Conservation (phyloP, 106 monocot species). For the Apostasia ramifera region DNA sequence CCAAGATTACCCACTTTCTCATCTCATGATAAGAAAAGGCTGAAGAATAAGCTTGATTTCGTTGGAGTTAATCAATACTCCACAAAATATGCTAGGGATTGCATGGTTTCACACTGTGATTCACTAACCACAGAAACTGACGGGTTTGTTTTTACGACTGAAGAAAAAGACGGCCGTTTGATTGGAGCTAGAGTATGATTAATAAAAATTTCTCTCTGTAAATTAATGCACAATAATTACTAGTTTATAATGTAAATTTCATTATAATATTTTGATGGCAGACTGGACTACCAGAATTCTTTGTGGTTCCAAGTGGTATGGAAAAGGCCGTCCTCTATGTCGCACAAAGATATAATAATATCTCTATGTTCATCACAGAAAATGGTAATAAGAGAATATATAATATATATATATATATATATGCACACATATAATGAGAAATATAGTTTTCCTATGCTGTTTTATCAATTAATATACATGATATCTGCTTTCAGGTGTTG, state of each 20-base stretch:
- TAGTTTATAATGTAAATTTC: no score
- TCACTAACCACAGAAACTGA: not conserved
- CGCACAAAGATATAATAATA: slow-evolving; percentile 41
- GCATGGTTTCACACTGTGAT: slow-evolving; percentile 28
- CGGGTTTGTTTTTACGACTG: slow-evolving; percentile 12
- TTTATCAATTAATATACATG: not conserved
- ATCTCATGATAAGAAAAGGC: slow-evolving; percentile 10
- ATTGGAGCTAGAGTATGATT: slow-evolving; percentile 34
- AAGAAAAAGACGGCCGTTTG: slow-evolving; percentile 23
- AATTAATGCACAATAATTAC: no score
- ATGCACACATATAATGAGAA: no score
- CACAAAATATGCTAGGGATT: slow-evolving; percentile 35
- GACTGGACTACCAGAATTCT: slow-evolving; percentile 30
- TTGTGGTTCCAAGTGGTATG: slow-evolving; percentile 37
- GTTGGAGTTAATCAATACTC: slow-evolving; percentile 58
- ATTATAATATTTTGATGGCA: slow-evolving; percentile 1
- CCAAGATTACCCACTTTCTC: slow-evolving; percentile 28
- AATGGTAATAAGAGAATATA: slow-evolving; percentile 22
- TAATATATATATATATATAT: no score
- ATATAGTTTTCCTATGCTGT: no score
- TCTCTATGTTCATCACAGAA: slow-evolving; percentile 50
- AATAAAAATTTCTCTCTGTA: not conserved
- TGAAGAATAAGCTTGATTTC: slow-evolving; percentile 31
- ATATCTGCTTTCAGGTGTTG: slow-evolving; percentile 14
- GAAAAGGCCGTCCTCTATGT: slow-evolving; percentile 34